These are phyloP conservation scores for Aegilops bicornis DNA, from an alignment of 176 grass and related monocot genomes.

Conservation along the genomic window DNA sequence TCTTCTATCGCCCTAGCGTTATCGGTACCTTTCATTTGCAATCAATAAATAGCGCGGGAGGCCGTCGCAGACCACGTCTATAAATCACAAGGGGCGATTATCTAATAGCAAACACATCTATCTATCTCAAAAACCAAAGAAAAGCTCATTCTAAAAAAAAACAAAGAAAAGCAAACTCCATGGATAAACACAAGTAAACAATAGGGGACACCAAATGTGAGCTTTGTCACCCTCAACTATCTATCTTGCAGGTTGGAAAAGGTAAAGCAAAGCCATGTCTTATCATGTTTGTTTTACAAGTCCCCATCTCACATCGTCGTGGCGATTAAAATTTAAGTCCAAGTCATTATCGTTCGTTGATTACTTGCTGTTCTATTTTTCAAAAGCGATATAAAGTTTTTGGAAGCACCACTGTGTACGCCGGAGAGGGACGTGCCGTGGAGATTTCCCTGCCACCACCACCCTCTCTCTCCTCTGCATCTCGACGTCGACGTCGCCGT, in stretches of 20 bases:
- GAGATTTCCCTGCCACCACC: slow-evolving; percentile 43
- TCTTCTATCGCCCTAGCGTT: not conserved
- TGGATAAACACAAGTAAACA: not conserved
- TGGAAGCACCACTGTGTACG: slow-evolving; percentile 12
- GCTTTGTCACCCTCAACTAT: not conserved
- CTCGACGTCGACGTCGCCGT: slow-evolving; percentile 36
- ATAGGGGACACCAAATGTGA: not conserved
- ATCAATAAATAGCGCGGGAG: too few relatives aligned
- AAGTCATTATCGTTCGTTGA: not conserved
- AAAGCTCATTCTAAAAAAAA: not conserved
- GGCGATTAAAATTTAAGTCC: not conserved
- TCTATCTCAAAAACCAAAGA: not conserved
- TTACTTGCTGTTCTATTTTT: not conserved
- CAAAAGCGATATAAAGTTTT: not conserved
- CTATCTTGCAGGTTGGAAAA: not conserved
- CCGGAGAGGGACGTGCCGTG: slow-evolving; percentile 9
- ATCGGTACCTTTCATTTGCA: not conserved
- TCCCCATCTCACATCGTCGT: not conserved
- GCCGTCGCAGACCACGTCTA: not conserved
- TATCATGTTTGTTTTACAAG: not conserved
- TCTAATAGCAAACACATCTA: not conserved
- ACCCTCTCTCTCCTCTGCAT: slow-evolving; percentile 1
- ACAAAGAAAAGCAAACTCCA: not conserved
- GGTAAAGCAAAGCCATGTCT: not conserved
- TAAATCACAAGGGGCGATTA: not conserved